Conservation (phyloP, 768 basidiomycete genomes). For the Leccinellum luteum region DNA sequence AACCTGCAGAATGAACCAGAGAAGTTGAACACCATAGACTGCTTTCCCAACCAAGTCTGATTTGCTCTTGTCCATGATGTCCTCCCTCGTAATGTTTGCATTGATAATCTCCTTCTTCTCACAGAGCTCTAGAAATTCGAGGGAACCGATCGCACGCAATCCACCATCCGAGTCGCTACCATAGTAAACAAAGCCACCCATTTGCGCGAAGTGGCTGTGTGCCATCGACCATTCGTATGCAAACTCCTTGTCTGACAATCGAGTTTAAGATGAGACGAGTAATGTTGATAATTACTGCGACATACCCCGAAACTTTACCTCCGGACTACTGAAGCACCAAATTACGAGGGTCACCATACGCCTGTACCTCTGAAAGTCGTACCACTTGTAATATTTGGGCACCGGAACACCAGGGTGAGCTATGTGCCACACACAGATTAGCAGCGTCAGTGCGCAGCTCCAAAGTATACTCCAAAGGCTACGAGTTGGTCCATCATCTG, state of each 20-base stretch:
- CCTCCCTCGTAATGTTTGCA: background rate
- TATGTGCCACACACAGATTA: background rate
- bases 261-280: background rate
- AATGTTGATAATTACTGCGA: background rate
- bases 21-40: background rate
- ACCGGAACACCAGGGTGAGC: background rate
- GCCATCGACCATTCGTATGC: background rate
- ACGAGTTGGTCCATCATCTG: background rate
- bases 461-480: background rate
- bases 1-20: background rate
- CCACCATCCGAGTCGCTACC: background rate
- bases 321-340: background rate
- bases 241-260: background rate
- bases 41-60: background rate
- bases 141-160: background rate
- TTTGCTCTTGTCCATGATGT: background rate
- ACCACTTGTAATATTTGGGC: background rate
- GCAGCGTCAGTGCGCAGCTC: background rate
- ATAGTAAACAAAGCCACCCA: background rate
- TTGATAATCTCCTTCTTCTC: background rate
- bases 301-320: background rate
- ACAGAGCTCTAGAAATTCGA: background rate
- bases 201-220: background rate
- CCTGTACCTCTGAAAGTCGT: background rate
- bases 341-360: background rate